These are phyloP conservation scores for Keithomyces neogunnii DNA, from an alignment of 2,329 filamentous ascomycete genomes.

Conservation along the genomic window DNA sequence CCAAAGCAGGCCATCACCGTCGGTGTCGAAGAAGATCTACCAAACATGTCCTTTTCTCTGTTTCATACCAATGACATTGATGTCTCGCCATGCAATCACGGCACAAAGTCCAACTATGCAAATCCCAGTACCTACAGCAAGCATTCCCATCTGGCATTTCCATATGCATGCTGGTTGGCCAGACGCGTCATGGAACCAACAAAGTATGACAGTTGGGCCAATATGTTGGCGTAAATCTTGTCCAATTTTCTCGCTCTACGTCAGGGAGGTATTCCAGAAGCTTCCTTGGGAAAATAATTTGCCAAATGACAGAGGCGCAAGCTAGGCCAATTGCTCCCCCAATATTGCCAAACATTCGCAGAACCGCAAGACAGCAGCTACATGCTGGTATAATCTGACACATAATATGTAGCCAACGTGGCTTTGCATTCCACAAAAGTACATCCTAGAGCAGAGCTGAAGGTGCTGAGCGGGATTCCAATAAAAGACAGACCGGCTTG, in stretches of 20 bases:
- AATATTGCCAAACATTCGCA: conserved; percentile 18
- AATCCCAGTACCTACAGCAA: conserved; percentile 24
- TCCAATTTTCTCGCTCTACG: conserved; percentile 25
- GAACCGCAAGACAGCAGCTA: conserved; percentile 22
- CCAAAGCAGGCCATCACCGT: no score
- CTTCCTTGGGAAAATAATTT: conserved; percentile 26
- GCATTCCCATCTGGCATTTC: conserved; percentile 41
- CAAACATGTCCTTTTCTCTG: not conserved
- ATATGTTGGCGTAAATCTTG: conserved; percentile 44
- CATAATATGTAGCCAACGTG: conserved; percentile 37
- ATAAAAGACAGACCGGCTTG: conserved; percentile 42
- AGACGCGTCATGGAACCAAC: conserved; percentile 32
- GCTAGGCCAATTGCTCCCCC: conserved; percentile 20
- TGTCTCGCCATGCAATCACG: not conserved
- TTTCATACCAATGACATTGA: not conserved
- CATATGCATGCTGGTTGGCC: conserved; percentile 52
- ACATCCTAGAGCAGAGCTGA: conserved; percentile 37
- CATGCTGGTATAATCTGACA: conserved; percentile 35
- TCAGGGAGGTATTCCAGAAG: conserved; percentile 42
- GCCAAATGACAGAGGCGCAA: conserved; percentile 23
- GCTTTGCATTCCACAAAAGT: conserved; percentile 24
- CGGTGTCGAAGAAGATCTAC: not conserved
- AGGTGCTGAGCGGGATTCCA: conserved; percentile 44
- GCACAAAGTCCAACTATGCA: not conserved
- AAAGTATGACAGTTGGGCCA: conserved; percentile 41